Evolutionary conservation across 306 rosid genomes (phyloP).

Genomic region (Quercus glauca): DNA sequence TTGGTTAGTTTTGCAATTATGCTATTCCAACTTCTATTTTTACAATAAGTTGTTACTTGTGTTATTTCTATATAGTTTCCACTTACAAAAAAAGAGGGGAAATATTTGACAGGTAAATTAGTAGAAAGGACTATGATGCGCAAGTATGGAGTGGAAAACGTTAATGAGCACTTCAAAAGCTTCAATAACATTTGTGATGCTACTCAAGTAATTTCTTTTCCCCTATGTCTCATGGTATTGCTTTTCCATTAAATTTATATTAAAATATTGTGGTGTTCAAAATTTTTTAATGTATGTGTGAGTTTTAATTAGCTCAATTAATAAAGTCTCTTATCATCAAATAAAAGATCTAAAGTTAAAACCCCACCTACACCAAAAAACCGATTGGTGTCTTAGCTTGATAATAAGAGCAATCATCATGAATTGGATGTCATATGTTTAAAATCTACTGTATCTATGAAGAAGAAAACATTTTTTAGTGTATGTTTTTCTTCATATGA

Average conservation of each 20-base stretch:
- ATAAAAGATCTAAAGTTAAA: too few species aligned
- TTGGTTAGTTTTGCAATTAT: slow-evolving; percentile 52
- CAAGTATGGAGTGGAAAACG: slow-evolving; percentile 75
- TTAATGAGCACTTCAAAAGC: slow-evolving; percentile 78
- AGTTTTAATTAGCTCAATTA: too few species aligned
- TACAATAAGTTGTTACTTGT: not conserved
- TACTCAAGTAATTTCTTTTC: slow-evolving; percentile 61
- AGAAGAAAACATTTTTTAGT: too few species aligned
- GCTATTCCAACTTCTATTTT: not conserved
- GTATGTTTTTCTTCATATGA: not conserved
- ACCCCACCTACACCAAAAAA: too few species aligned
- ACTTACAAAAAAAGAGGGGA: not conserved
- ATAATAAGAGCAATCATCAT: too few species aligned
- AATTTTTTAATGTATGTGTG: not conserved
- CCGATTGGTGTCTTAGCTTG: too few species aligned
- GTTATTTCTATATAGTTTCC: slow-evolving; percentile 14
- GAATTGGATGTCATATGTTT: too few species aligned
- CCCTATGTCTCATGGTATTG: not conserved
- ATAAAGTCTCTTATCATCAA: too few species aligned
- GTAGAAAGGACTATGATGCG: slow-evolving; percentile 82
- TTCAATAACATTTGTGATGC: slow-evolving; percentile 98
- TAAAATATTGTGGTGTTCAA: not conserved
- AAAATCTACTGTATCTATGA: too few species aligned
- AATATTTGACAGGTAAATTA: slow-evolving; percentile 62
- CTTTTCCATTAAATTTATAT: not conserved